phyloP scores from a whole-genome alignment of 495 filamentous ascomycete species.

The Neurospora sp. region DNA sequence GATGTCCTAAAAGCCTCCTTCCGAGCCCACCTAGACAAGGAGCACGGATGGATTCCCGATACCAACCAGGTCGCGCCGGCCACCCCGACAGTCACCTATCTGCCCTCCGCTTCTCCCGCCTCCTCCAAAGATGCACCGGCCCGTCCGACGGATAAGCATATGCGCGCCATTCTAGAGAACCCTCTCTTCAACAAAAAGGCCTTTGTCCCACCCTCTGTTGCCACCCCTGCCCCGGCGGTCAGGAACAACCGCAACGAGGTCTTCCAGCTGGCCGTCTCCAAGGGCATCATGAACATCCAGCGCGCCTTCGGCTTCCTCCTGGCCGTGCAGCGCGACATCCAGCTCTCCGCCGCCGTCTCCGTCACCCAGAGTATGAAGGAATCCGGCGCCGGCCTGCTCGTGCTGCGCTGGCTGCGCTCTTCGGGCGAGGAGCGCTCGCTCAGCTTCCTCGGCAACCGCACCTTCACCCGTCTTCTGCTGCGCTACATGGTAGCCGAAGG shows the following conservation, averaged over 20 bases:
- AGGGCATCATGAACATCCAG: conserved; percentile 35
- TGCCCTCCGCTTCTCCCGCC: conserved; percentile 4
- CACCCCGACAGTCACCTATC: conserved; percentile 13
- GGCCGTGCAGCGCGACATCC: conserved; percentile 20
- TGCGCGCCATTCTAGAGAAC: conserved; percentile 60
- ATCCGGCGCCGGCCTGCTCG: conserved; percentile 31
- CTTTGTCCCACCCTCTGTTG: neutral
- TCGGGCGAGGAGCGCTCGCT: conserved; percentile 32
- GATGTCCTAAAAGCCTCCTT: conserved; percentile 67
- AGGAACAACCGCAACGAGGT: conserved; percentile 19
- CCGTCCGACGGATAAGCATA: conserved; percentile 42
- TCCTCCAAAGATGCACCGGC: conserved; percentile 1
- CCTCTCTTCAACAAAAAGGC: conserved; percentile 41
- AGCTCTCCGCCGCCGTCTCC: conserved; percentile 14
- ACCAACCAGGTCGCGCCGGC: conserved; percentile 10
- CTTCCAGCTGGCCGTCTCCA: conserved; percentile 28
- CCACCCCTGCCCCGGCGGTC: neutral
- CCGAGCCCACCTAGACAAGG: conserved; percentile 57
- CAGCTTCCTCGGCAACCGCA: conserved; percentile 21
- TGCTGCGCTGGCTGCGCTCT: conserved; percentile 43
- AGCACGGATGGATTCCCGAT: conserved; percentile 40
- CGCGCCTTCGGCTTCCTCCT: conserved; percentile 32
- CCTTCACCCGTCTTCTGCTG: conserved; percentile 26
- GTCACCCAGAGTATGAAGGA: conserved; percentile 21
- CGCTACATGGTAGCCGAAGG: conserved; percentile 43